Conservation (phyloP, 257 asterid genomes). For the Primulina tabacum region DNA sequence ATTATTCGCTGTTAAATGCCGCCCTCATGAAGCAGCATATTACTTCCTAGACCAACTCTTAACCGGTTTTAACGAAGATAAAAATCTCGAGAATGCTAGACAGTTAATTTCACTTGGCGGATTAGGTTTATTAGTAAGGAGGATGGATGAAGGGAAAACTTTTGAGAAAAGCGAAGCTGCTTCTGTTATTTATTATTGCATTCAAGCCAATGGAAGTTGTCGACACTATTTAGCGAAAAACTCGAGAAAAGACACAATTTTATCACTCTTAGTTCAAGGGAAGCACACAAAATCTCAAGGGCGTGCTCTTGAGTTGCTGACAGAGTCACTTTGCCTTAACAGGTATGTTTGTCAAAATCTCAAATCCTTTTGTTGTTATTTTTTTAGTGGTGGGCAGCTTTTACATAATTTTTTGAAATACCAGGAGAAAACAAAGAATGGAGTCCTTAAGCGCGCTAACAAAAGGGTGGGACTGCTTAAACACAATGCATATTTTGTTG, state of each 20-base stretch:
- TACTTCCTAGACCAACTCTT: slow-evolving; percentile 62
- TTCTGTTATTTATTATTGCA: slow-evolving; percentile 44
- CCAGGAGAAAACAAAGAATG: slow-evolving; percentile 50
- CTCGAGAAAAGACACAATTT: slow-evolving; percentile 41
- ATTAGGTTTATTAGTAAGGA: slow-evolving; percentile 50
- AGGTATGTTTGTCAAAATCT: slow-evolving; percentile 34
- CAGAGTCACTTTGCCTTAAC: slow-evolving; percentile 62
- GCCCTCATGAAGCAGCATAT: slow-evolving; percentile 69
- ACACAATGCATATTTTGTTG: slow-evolving; percentile 54
- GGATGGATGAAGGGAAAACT: slow-evolving; percentile 57
- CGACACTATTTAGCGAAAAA: slow-evolving; percentile 59
- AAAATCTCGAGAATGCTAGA: slow-evolving; percentile 55
- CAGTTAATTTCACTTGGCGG: slow-evolving; percentile 70
- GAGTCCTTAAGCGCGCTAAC: slow-evolving; percentile 42
- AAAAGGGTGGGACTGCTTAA: slow-evolving; percentile 61
- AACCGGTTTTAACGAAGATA: slow-evolving; percentile 57
- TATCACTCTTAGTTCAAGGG: slow-evolving; percentile 41
- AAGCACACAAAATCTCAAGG: slow-evolving; percentile 28
- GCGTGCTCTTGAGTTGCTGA: slow-evolving; percentile 49
- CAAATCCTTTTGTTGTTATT: neutral
- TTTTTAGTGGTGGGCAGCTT: neutral
- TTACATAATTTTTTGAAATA: neutral
- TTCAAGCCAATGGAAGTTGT: slow-evolving; percentile 69
- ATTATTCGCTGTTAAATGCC: slow-evolving; percentile 48
- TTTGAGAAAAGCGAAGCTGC: slow-evolving; percentile 55